These are phyloP conservation scores for Yamadazyma friedrichii DNA, from an alignment of 1,139 yeast genomes.

Conservation along the genomic window DNA sequence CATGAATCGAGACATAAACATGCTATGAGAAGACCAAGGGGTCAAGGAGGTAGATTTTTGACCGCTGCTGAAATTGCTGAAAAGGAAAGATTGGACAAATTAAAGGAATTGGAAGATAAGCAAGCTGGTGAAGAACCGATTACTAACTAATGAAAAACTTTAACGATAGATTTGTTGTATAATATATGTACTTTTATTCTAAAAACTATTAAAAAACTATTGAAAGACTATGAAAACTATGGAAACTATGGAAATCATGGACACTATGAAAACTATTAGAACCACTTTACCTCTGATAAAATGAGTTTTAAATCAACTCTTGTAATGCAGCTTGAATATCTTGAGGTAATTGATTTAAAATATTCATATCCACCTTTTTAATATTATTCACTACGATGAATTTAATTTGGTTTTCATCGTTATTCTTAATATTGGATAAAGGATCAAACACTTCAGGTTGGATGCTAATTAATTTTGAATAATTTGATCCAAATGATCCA, in stretches of 20 bases:
- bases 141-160: constrained; percentile 7
- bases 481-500: constrained; percentile 79
- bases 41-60: constrained; percentile 95
- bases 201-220: not conserved
- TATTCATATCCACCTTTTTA: constrained; percentile 33
- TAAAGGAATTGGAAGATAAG: constrained; percentile 37
- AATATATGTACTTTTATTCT: constrained; percentile 13
- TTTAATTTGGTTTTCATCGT: constrained; percentile 33
- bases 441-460: constrained; percentile 69
- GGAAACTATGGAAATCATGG: too few species aligned
- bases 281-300: not conserved
- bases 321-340: constrained; percentile 21
- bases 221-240: not conserved
- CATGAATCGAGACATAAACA: constrained; percentile 98
- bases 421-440: constrained; percentile 41
- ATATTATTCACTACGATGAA: constrained; percentile 27
- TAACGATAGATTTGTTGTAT: constrained; percentile 9
- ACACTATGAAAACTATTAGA: too few species aligned
- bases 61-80: constrained; percentile 97
- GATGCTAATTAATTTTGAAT: constrained; percentile 69
- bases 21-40: constrained; percentile 98
- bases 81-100: constrained; percentile 58
- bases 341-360: constrained; percentile 27
- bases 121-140: not conserved
- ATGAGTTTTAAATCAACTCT: constrained; percentile 7